Percentiles rank a stretch among this genome's conserved stretches.
phyloP scores from a whole-genome alignment of 768 basidiomycete genomes.

The Suillus subluteus region DNA sequence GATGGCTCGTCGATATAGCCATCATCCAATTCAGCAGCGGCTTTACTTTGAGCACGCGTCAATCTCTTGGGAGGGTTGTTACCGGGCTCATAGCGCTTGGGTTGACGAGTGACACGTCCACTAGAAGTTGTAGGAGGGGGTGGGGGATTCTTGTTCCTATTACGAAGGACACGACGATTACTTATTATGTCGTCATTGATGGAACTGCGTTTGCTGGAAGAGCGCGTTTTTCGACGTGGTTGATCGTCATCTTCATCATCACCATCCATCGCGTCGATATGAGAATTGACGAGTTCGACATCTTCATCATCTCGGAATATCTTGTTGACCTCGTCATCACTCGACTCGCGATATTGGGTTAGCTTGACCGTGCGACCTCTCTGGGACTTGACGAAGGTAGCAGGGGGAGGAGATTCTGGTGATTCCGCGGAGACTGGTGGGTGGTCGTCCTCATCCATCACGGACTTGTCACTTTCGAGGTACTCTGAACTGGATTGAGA shows the following conservation, averaged over 20 bases:
- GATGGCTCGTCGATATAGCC: conserved; percentile 55
- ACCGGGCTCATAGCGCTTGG: conserved; percentile 16
- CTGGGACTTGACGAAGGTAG: conserved; percentile 28
- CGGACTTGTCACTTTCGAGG: conserved; percentile 37
- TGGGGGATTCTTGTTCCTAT: conserved; percentile 37
- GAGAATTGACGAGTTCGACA: conserved; percentile 24
- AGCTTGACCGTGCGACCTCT: conserved; percentile 47
- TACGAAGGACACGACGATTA: conserved; percentile 44
- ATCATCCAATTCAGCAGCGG: conserved; percentile 49
- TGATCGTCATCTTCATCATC: conserved; percentile 38
- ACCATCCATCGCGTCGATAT: conserved; percentile 22
- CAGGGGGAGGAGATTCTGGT: conserved; percentile 5
- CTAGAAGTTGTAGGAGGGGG: conserved; percentile 23
- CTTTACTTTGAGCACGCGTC: conserved; percentile 29
- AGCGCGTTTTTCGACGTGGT: conserved; percentile 21
- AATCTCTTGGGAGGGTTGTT: conserved; percentile 15
- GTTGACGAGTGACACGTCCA: conserved; percentile 30
- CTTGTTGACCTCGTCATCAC: conserved; percentile 43
- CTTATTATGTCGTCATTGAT: not conserved
- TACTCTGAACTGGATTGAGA: conserved; percentile 36
- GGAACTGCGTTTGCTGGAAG: conserved; percentile 24
- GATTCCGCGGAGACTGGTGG: conserved; percentile 9
- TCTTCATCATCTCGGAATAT: conserved; percentile 16
- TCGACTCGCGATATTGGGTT: conserved; percentile 49
- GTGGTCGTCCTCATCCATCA: conserved; percentile 29